Evolutionary conservation across 257 asterid genomes (phyloP).

Genomic region (Cordia subcordata): DNA sequence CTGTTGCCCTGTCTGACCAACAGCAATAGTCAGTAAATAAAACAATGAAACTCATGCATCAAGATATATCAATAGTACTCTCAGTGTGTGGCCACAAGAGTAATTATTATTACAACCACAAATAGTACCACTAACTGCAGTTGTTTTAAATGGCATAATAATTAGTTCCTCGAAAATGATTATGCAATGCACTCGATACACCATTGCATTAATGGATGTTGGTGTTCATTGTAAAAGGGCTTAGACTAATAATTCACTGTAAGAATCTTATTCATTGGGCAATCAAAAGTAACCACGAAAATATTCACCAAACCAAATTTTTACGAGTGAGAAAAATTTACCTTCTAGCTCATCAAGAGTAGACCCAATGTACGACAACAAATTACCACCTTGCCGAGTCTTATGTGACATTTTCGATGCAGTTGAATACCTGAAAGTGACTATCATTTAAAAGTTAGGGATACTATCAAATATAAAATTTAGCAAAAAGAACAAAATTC

Average conservation of each 20-base stretch:
- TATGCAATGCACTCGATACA: too few species aligned
- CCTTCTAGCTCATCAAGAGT: conserved; percentile 59
- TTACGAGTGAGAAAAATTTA: conserved; percentile 15
- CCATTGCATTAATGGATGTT: too few species aligned
- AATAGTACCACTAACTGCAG: neutral
- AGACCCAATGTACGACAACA: conserved; percentile 50
- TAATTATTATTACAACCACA: neutral
- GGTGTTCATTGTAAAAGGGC: too few species aligned
- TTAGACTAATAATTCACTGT: too few species aligned
- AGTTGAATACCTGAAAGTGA: conserved; percentile 74
- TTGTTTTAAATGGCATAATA: too few species aligned
- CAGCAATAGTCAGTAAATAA: conserved; percentile 2
- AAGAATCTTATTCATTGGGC: too few species aligned
- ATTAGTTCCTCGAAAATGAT: too few species aligned
- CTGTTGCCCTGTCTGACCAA: neutral
- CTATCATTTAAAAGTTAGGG: conserved; percentile 54
- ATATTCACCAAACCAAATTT: neutral
- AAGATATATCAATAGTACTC: conserved; percentile 1
- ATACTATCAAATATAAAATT: neutral
- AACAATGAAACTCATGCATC: neutral
- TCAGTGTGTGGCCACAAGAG: neutral
- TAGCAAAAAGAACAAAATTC: conserved; percentile 19
- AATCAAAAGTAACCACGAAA: neutral
- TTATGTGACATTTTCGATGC: conserved; percentile 25
- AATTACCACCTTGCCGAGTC: conserved; percentile 24